Conservation (phyloP, 495 filamentous ascomycete genomes). For the Massariosphaeria phaeospora region DNA sequence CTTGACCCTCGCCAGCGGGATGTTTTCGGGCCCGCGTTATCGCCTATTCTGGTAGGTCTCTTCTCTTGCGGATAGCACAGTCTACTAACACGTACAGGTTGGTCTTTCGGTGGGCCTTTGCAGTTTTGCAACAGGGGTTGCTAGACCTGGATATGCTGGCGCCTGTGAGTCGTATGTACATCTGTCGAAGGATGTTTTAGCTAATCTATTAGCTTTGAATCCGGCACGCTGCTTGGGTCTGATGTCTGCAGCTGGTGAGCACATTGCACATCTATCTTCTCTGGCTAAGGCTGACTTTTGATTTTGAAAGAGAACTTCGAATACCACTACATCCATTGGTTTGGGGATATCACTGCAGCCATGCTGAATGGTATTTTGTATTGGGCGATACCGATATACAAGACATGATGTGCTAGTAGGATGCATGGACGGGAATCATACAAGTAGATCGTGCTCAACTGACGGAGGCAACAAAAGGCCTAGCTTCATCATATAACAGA, state of each 20-base stretch:
- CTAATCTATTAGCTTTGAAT: slow-evolving; percentile 18
- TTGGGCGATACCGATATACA: slow-evolving; percentile 28
- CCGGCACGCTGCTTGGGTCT: slow-evolving; percentile 29
- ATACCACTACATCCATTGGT: slow-evolving; percentile 30
- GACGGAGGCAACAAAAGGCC: too few relatives aligned
- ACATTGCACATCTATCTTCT: not conserved
- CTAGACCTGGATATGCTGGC: slow-evolving; percentile 47
- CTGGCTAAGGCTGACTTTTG: not conserved
- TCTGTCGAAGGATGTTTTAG: not conserved
- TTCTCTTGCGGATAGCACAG: not conserved
- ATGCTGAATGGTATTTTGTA: slow-evolving; percentile 25
- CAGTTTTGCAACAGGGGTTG: slow-evolving; percentile 45
- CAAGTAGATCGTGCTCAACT: not conserved
- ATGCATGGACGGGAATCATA: too few relatives aligned
- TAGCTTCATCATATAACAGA: too few relatives aligned
- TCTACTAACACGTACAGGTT: slow-evolving; percentile 32
- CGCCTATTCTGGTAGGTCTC: slow-evolving; percentile 44
- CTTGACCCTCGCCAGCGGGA: slow-evolving; percentile 53
- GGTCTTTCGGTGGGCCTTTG: slow-evolving; percentile 48
- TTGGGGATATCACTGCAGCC: slow-evolving; percentile 25
- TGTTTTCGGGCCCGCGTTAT: slow-evolving; percentile 49
- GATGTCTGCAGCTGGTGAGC: slow-evolving; percentile 25
- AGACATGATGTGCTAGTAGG: slow-evolving; percentile 4
- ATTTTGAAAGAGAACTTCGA: slow-evolving; percentile 6
- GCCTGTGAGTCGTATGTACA: slow-evolving; percentile 24